These are phyloP conservation scores for Candida neerlandica DNA, from an alignment of 1,139 yeast genomes.

Conservation along the genomic window DNA sequence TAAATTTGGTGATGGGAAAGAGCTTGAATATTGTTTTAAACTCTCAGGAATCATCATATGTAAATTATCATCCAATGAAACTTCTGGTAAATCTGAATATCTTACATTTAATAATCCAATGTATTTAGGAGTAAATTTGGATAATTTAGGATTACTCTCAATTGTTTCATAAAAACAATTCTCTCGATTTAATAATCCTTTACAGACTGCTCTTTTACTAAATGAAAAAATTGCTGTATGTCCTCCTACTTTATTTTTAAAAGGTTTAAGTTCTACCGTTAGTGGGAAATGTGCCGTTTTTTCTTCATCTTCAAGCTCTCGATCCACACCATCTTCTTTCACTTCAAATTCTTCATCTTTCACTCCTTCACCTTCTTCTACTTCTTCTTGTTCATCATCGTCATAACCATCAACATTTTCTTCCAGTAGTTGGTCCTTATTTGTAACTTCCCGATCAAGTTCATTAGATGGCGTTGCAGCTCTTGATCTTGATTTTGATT, in stretches of 20 bases:
- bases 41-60: conserved; percentile 89
- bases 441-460: not conserved
- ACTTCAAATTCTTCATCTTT: not conserved
- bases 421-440: not conserved
- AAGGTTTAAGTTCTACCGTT: conserved; percentile 72
- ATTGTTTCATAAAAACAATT: conserved; percentile 89
- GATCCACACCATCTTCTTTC: not conserved
- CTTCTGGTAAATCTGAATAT: conserved; percentile 75
- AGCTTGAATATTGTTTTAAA: conserved; percentile 58
- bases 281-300: conserved; percentile 45
- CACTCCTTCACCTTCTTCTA: not conserved
- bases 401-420: no score
- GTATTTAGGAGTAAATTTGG: conserved; percentile 87
- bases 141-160: conserved; percentile 71
- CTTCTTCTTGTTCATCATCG: not conserved
- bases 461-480: not conserved
- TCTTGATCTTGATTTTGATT: not conserved
- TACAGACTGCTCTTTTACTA: conserved; percentile 92
- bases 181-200: conserved; percentile 87
- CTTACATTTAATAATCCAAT: conserved; percentile 93
- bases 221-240: conserved; percentile 96
- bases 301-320: not conserved
- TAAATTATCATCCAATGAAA: conserved; percentile 81
- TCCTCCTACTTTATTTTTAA: conserved; percentile 91
- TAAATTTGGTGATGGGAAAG: conserved; percentile 51